Percentiles rank a stretch among this genome's conserved stretches.
phyloP scores from a whole-genome alignment of 2,329 filamentous ascomycete genomes.

The Diaporthe sp. region DNA sequence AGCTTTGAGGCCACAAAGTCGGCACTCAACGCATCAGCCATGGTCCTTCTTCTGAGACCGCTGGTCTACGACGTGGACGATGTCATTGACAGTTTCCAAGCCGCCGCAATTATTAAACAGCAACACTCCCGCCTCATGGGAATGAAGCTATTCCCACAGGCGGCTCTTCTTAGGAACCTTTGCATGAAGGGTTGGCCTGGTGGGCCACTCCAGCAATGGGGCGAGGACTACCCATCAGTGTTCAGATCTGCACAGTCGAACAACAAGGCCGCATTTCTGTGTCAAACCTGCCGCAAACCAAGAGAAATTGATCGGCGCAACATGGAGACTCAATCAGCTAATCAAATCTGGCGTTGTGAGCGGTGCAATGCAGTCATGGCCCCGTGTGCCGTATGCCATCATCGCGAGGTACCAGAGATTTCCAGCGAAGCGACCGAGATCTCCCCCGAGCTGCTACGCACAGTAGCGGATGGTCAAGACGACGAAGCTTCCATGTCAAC shows the following conservation, averaged over 20 bases:
- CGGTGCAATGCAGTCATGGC: slow-evolving; percentile 67
- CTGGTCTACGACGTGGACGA: slow-evolving; percentile 65
- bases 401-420: slow-evolving; percentile 62
- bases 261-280: slow-evolving; percentile 68
- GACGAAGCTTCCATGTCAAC: slow-evolving; percentile 53
- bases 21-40: slow-evolving; percentile 71
- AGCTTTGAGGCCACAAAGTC: slow-evolving; percentile 70
- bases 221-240: slow-evolving; percentile 67
- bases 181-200: slow-evolving; percentile 70
- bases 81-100: slow-evolving; percentile 69
- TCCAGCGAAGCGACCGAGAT: slow-evolving; percentile 42
- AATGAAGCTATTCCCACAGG: slow-evolving; percentile 73
- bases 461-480: not conserved
- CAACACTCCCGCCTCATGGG: slow-evolving; percentile 72
- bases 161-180: slow-evolving; percentile 72
- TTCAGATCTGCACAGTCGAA: slow-evolving; percentile 68
- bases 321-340: slow-evolving; percentile 49
- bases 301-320: slow-evolving; percentile 63
- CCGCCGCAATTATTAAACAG: slow-evolving; percentile 69
- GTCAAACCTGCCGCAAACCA: slow-evolving; percentile 69
- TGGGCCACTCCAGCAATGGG: slow-evolving; percentile 64
- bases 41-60: slow-evolving; percentile 71
- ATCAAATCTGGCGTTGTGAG: slow-evolving; percentile 70
- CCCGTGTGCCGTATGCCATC: slow-evolving; percentile 71
- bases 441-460: not conserved